Evolutionary conservation across 495 filamentous ascomycete genomes (phyloP).

Genomic region (Margaritispora aquatica): DNA sequence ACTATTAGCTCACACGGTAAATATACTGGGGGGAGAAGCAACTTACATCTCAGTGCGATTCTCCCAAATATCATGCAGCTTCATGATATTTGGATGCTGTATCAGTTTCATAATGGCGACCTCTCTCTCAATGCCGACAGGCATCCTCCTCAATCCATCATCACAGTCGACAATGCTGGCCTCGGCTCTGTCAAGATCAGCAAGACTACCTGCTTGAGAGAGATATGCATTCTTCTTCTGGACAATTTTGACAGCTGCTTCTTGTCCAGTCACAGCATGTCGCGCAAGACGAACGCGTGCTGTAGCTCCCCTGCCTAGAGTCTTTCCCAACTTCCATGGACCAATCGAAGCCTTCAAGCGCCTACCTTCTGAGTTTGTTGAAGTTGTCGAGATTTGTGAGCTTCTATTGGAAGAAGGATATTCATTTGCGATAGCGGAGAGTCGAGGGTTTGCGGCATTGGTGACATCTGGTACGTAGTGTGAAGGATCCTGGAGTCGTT

Average conservation of each 20-base stretch:
- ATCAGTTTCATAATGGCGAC: conserved; percentile 89
- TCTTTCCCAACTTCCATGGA: conserved; percentile 86
- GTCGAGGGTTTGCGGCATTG: conserved; percentile 39
- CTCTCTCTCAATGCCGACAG: conserved; percentile 82
- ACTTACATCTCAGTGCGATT: conserved; percentile 86
- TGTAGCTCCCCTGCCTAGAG: conserved; percentile 77
- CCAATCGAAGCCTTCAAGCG: conserved; percentile 72
- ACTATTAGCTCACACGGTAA: conserved; percentile 17
- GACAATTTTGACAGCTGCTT: conserved; percentile 91
- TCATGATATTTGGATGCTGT: conserved; percentile 87
- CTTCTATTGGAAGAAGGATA: conserved; percentile 52
- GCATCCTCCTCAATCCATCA: conserved; percentile 60
- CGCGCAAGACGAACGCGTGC: conserved; percentile 77
- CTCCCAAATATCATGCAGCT: conserved; percentile 93
- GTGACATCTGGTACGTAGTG: background rate
- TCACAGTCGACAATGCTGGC: conserved; percentile 36
- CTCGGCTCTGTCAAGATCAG: conserved; percentile 55
- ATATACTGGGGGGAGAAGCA: background rate
- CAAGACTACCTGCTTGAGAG: conserved; percentile 69
- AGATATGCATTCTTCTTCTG: conserved; percentile 66
- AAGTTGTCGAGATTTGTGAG: conserved; percentile 66
- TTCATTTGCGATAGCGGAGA: conserved; percentile 49
- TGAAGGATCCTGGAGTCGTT: background rate
- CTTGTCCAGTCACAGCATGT: conserved; percentile 65
- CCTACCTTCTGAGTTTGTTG: conserved; percentile 52